Percentiles rank a stretch among this genome's conserved stretches.
These are phyloP conservation scores for Colletotrichum sublineola DNA, from an alignment of 2,329 filamentous ascomycete species.

Conservation along the genomic window DNA sequence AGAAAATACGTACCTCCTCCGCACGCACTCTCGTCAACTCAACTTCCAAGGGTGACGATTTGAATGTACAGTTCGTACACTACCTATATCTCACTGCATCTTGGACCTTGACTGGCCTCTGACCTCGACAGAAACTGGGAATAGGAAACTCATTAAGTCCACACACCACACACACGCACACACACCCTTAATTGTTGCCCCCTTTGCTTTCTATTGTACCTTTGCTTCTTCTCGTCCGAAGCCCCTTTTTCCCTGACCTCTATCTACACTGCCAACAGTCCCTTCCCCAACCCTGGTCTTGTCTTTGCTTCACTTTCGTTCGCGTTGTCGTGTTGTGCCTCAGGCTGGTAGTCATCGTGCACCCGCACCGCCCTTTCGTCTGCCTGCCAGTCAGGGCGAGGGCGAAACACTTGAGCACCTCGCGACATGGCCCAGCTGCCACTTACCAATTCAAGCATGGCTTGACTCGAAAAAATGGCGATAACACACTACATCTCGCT, in stretches of 20 bases:
- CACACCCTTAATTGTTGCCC: neutral
- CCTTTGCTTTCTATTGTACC: neutral
- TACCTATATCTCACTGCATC: constrained; percentile 18
- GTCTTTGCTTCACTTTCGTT: constrained; percentile 20
- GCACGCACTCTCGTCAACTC: neutral
- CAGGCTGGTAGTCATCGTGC: constrained; percentile 4
- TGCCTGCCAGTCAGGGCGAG: constrained; percentile 21
- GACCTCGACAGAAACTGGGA: constrained; percentile 12
- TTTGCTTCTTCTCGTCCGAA: constrained; percentile 26
- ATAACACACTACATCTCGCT: constrained; percentile 30
- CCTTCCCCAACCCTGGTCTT: constrained; percentile 7
- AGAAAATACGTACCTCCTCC: constrained; percentile 28
- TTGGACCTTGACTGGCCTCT: constrained; percentile 5
- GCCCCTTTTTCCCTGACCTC: neutral
- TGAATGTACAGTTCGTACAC: neutral
- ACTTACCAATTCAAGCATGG: constrained; percentile 34
- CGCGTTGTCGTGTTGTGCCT: constrained; percentile 23
- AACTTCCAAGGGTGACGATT: constrained; percentile 2
- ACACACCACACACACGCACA: neutral
- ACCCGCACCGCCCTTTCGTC: constrained; percentile 11
- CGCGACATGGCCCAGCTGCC: constrained; percentile 33
- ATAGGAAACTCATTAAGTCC: constrained; percentile 3
- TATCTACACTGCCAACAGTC: neutral
- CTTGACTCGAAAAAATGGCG: constrained; percentile 40
- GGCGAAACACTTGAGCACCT: constrained; percentile 37